Conservation (phyloP, 768 basidiomycete genomes). For the Phylloporus arenicola region DNA sequence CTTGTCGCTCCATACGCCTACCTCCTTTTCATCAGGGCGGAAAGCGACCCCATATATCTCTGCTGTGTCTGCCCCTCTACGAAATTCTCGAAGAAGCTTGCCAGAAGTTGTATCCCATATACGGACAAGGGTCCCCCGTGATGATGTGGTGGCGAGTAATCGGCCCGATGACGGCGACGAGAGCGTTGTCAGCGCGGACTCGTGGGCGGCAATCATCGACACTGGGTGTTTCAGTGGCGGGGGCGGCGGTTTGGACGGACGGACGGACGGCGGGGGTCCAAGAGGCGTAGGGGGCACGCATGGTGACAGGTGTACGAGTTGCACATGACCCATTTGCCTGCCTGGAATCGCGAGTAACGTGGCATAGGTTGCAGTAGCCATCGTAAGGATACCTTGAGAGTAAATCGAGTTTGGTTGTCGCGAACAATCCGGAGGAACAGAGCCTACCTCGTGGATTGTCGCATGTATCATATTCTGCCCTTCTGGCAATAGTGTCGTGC, state of each 20-base stretch:
- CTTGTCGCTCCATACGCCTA: constrained; percentile 94
- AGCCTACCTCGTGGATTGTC: constrained; percentile 75
- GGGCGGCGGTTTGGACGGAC: constrained; percentile 51
- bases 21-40: constrained; percentile 76
- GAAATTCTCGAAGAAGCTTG: constrained; percentile 70
- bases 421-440: constrained; percentile 1
- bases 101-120: constrained; percentile 78
- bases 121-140: constrained; percentile 78
- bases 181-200: constrained; percentile 70
- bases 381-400: constrained; percentile 65
- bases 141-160: constrained; percentile 78
- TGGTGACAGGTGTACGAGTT: constrained; percentile 78
- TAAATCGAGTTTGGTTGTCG: constrained; percentile 1
- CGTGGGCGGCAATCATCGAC: constrained; percentile 82
- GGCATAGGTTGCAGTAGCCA: constrained; percentile 72
- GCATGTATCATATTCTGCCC: constrained; percentile 80
- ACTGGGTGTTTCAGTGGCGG: constrained; percentile 58
- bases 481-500: constrained; percentile 54
- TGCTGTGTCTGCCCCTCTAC: constrained; percentile 85
- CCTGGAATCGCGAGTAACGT: constrained; percentile 85
- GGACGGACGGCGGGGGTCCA: constrained; percentile 51
- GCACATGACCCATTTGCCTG: constrained; percentile 82
- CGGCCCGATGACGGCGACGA: constrained; percentile 73
- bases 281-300: constrained; percentile 56
- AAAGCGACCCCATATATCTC: constrained; percentile 89